Evolutionary conservation across 176 grass and related monocot genomes (phyloP).

Genomic region (Triticum dicoccoides): DNA sequence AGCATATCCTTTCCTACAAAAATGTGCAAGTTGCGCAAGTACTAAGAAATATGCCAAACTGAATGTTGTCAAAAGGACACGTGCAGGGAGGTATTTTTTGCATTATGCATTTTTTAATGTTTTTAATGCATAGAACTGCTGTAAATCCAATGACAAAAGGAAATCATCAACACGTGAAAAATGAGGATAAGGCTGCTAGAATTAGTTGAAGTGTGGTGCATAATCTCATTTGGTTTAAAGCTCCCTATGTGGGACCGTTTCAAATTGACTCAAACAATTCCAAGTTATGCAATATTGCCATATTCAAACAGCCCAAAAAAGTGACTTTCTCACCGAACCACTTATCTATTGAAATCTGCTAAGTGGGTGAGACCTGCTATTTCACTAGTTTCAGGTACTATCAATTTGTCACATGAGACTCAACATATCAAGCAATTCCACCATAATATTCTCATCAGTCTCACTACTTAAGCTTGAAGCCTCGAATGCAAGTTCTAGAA

Average conservation of each 20-base stretch:
- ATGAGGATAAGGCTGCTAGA: background rate
- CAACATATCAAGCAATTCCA: background rate
- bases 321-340: background rate
- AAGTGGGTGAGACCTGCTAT: background rate
- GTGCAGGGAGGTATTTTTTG: background rate
- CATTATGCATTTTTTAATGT: background rate
- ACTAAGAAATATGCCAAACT: constrained; percentile 5
- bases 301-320: background rate
- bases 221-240: background rate
- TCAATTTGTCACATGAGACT: background rate
- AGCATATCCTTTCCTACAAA: constrained; percentile 8
- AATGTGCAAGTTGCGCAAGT: background rate
- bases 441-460: background rate
- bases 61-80: constrained; percentile 7
- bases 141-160: background rate
- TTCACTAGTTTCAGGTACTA: background rate
- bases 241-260: background rate
- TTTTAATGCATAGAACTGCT: background rate
- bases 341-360: background rate
- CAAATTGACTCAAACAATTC: background rate
- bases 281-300: background rate
- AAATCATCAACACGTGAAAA: constrained; percentile 7
- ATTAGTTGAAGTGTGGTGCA: background rate
- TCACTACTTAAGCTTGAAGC: background rate
- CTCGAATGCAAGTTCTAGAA: background rate